A percentile compares a stretch with the other conserved stretches of the same genome.
Evolutionary conservation across 2,329 filamentous ascomycete species (phyloP).

Genomic region (Epichloe amarillans): DNA sequence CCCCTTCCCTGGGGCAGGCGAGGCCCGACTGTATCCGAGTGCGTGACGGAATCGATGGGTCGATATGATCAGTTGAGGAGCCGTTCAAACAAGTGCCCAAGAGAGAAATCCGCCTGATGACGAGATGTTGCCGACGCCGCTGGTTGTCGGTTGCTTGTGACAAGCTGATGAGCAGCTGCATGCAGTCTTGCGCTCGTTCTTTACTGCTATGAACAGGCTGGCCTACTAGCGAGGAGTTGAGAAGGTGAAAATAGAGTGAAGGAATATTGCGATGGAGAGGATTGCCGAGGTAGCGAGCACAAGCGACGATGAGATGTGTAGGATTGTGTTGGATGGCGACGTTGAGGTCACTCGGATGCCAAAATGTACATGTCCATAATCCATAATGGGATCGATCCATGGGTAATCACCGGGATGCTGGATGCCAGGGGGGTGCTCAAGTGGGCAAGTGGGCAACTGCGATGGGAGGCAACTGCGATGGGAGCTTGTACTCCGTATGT

Average conservation of each 20-base stretch:
- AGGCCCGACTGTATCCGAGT: background rate
- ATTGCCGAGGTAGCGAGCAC: background rate
- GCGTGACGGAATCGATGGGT: background rate
- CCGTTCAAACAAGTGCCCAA: background rate
- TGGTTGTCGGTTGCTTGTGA: background rate
- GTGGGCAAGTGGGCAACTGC: no score
- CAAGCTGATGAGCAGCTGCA: background rate
- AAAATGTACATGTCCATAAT: no score
- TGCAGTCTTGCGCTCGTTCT: background rate
- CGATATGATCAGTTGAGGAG: background rate
- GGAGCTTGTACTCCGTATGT: no score
- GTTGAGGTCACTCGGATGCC: background rate
- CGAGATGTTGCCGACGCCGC: background rate
- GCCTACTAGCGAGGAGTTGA: no score
- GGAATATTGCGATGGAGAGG: background rate
- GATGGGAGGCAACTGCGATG: no score
- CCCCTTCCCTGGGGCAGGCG: background rate
- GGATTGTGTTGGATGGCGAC: background rate
- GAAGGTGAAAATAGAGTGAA: background rate
- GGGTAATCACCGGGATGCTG: no score
- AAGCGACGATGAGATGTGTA: background rate
- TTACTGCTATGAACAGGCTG: background rate
- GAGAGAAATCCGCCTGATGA: background rate
- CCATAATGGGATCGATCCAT: no score
- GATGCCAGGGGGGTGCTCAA: no score